phyloP scores from a whole-genome alignment of 768 basidiomycete species.

The Serendipita indica region DNA sequence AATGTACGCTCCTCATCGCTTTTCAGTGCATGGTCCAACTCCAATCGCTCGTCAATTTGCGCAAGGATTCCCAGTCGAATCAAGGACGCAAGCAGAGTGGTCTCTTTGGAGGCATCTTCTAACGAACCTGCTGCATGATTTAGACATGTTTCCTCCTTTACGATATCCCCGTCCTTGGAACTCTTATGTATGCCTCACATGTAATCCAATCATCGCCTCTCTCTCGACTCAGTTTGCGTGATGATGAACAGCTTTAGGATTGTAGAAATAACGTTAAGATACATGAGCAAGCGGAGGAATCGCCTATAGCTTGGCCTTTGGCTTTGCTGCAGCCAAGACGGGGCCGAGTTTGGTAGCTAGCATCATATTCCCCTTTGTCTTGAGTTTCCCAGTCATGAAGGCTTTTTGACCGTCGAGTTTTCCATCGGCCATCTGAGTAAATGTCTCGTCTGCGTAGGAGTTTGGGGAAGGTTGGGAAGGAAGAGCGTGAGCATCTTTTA shows the following conservation, averaged over 20 bases:
- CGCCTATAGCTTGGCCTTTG: constrained; percentile 31
- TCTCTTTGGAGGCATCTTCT: constrained; percentile 66
- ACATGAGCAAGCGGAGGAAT: no score
- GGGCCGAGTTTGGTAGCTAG: constrained; percentile 79
- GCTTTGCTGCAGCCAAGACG: constrained; percentile 38
- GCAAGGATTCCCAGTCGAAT: constrained; percentile 62
- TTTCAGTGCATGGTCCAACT: constrained; percentile 85
- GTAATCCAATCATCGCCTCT: background rate
- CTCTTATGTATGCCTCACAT: background rate
- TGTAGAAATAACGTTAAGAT: no score
- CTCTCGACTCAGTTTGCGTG: no score
- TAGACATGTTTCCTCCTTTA: background rate
- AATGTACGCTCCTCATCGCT: background rate
- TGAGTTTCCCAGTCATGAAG: constrained; percentile 89
- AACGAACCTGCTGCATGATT: constrained; percentile 13
- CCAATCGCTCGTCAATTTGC: constrained; percentile 77
- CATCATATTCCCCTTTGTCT: constrained; percentile 86
- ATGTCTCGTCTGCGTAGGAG: constrained; percentile 41
- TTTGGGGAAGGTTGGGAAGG: constrained; percentile 5
- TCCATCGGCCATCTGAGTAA: constrained; percentile 53
- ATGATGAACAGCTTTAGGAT: no score
- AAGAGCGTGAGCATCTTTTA: background rate
- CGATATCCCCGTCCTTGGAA: background rate
- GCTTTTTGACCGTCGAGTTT: constrained; percentile 89
- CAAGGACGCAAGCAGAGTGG: constrained; percentile 55